phyloP scores from a whole-genome alignment of 148 eudicot species.

The Persicaria tinctoria region DNA sequence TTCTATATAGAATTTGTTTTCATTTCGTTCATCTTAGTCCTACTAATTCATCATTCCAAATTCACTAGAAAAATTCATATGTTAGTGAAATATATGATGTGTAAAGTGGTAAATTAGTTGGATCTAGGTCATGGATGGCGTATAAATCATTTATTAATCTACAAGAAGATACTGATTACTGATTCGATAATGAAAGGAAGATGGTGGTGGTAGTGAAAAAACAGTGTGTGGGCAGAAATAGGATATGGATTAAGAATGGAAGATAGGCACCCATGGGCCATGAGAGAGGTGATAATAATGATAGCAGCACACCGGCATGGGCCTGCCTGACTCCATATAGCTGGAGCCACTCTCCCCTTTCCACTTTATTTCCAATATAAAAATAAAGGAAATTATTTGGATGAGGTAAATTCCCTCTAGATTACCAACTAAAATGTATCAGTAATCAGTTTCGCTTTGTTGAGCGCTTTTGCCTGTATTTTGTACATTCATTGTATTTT shows the following conservation, averaged over 20 bases:
- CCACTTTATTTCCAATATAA: background rate
- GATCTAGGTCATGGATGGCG: slow-evolving; percentile 5
- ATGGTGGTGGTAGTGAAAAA: too few species aligned
- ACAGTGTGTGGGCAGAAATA: too few species aligned
- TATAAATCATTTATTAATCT: background rate
- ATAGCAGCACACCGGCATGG: background rate
- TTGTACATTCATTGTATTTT: too few species aligned
- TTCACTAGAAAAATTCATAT: background rate
- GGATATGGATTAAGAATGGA: background rate
- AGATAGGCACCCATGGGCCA: background rate
- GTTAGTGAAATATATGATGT: background rate
- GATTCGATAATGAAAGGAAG: background rate
- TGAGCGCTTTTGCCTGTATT: too few species aligned
- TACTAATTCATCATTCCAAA: background rate
- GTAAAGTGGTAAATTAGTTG: slow-evolving; percentile 5
- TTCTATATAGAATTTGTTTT: too few species aligned
- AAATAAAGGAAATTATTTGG: too few species aligned
- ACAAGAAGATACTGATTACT: background rate
- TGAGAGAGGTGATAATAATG: slow-evolving; percentile 2
- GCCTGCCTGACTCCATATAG: background rate
- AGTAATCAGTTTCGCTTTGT: too few species aligned
- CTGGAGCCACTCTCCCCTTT: background rate
- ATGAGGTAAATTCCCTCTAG: too few species aligned
- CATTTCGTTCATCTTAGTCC: too few species aligned
- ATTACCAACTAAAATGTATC: too few species aligned